Evolutionary conservation across 1,284 basidiomycete species (phyloP).

Genomic region (Apiotrichum mycotoxinovorans): DNA sequence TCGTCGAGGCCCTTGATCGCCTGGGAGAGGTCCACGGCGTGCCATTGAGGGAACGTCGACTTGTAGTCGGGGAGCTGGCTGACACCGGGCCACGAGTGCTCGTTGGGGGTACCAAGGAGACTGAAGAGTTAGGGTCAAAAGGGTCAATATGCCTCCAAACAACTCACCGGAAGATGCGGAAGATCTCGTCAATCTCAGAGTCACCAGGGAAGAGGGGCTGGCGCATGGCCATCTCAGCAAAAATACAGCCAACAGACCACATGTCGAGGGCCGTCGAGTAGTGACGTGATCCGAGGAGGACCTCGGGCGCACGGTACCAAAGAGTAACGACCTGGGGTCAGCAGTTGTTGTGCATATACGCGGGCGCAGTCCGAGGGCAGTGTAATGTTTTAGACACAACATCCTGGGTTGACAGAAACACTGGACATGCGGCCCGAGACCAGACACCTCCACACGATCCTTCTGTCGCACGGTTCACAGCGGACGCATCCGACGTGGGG

Average conservation of each 20-base stretch:
- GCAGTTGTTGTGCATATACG: not conserved
- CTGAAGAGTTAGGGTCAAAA: conserved; percentile 34
- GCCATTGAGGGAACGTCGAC: conserved; percentile 93
- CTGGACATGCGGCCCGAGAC: too few species aligned
- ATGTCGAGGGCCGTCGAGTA: conserved; percentile 99
- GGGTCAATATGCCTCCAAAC: too few species aligned
- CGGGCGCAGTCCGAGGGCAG: too few species aligned
- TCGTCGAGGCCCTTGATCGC: conserved; percentile 68
- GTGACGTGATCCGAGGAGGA: conserved; percentile 91
- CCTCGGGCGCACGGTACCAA: conserved; percentile 99
- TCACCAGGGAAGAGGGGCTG: conserved; percentile 95
- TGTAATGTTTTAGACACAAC: too few species aligned
- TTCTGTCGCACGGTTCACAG: not conserved
- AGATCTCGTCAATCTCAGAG: conserved; percentile 99
- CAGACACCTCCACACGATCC: not conserved
- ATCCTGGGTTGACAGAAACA: too few species aligned
- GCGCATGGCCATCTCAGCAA: conserved; percentile 80
- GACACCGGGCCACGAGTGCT: conserved; percentile 89
- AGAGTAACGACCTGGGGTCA: conserved; percentile 80
- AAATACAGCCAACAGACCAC: conserved; percentile 99
- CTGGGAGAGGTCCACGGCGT: conserved; percentile 58
- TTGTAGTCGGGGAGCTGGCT: conserved; percentile 91
- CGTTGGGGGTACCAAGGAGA: conserved; percentile 90
- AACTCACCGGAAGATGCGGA: conserved; percentile 95
- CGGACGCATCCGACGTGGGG: too few species aligned